Evolutionary conservation across 2,329 filamentous ascomycete genomes (phyloP), one percentile per base, ranked within the genome.

Genomic region (Fusarium illudens): DNA sequence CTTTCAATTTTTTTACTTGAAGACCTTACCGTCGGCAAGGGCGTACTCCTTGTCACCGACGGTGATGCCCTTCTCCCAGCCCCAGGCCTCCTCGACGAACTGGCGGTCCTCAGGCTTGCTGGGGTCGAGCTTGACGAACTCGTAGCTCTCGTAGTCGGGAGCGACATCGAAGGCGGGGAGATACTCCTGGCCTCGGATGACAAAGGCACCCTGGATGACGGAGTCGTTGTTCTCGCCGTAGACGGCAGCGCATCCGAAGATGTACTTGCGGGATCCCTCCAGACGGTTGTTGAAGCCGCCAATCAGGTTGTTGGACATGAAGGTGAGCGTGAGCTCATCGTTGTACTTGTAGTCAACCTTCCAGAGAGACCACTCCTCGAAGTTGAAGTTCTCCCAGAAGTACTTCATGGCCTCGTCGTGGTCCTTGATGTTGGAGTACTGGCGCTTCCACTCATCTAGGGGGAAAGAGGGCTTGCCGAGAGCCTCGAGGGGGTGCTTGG

Each of bases 241-340:
- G 73, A 99, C 96, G 73, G 92, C 95, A 76, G 89, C 89, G 77
- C 87, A 89, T 75, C 96, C 96, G 84, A 99, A 98, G 80, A 99
- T 83, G 88, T 93, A 97, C 91, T 99, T 99, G 87, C 96, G 94
- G 79, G 93, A 97, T 71, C 80, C 96, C 88, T 99, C 96, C 65
- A 99, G 93, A 87, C 96, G 96, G 81, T 89, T 88, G 86, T 97
- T 97, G 89, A 99, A 97, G 81, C 96, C 96, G 83, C 92, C 94
- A 80, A 99, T 95, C 82, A 98, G 86, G 89, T 99, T 99, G 88
- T 92, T 93, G 75, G 93, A 95, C 96, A 99, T 99, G 92, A 99
- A 99, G 78, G 92, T 92, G 83, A 96, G 86, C 79, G 93, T 97
- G 74, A 99, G 89, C 90, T 99, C 96, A 66, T 97, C 90, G 84